phyloP scores from a whole-genome alignment of 768 basidiomycete species.

The button mushroom (Agaricus bisporus) region DNA sequence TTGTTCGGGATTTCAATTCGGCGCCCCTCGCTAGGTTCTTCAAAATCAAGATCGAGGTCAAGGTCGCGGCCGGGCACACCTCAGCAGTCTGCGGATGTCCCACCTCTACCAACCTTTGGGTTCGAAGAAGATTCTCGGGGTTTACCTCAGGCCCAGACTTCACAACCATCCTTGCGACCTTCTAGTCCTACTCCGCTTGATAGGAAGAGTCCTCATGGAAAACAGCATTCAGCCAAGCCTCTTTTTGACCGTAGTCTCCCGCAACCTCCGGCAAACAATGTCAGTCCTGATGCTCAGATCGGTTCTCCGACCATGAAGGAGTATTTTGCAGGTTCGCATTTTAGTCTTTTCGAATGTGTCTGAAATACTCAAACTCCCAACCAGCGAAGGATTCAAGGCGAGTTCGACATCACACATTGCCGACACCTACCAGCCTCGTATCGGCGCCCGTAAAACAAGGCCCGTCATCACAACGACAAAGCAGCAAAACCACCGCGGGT shows the following conservation, averaged over 20 bases:
- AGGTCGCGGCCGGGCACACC: constrained; percentile 24
- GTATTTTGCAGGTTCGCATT: constrained; percentile 25
- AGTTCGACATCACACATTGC: constrained; percentile 12
- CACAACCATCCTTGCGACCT: constrained; percentile 17
- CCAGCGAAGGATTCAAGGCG: constrained; percentile 12
- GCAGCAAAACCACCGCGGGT: constrained; percentile 15
- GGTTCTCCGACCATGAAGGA: constrained; percentile 23
- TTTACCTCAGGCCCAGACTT: constrained; percentile 23
- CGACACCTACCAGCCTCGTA: constrained; percentile 17
- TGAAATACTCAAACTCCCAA: not conserved
- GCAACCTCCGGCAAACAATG: constrained; percentile 5
- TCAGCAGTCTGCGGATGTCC: constrained; percentile 15
- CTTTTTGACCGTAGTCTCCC: constrained; percentile 19
- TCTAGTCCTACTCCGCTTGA: constrained; percentile 24
- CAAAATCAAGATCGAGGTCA: constrained; percentile 25
- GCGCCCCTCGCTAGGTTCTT: constrained; percentile 22
- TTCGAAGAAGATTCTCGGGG: constrained; percentile 20
- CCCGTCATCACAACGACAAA: constrained; percentile 22
- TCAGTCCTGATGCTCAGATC: not conserved
- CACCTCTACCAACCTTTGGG: constrained; percentile 18
- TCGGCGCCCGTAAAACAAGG: constrained; percentile 25
- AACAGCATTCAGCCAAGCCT: constrained; percentile 20
- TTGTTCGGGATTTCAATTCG: constrained; percentile 39
- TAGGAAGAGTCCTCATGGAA: constrained; percentile 7
- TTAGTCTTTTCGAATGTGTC: not conserved